Conservation (phyloP, 2,329 filamentous ascomycete species). For the Microascus cirrosus region DNA sequence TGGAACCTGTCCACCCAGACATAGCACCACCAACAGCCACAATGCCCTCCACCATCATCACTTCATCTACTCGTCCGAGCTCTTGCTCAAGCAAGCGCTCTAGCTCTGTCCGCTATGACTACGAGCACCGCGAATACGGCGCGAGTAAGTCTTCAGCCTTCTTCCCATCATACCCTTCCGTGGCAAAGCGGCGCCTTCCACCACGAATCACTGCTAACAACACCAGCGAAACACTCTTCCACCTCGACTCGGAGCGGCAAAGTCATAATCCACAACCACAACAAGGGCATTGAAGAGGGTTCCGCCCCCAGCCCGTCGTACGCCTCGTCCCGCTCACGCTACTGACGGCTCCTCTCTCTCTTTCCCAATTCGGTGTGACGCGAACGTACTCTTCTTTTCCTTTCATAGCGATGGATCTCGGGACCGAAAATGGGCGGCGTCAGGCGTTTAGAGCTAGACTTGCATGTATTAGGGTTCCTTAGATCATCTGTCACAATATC, state of each 20-base stretch:
- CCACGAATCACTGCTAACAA: slow-evolving; percentile 9
- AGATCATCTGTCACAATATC: not conserved
- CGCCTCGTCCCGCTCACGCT: slow-evolving; percentile 5
- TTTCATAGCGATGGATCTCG: not conserved
- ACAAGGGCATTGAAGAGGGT: slow-evolving; percentile 16
- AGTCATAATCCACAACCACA: slow-evolving; percentile 20
- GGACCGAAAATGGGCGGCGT: not conserved
- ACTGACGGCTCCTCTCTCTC: not conserved
- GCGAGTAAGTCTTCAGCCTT: slow-evolving; percentile 14
- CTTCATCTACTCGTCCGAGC: slow-evolving; percentile 13
- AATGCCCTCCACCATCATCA: slow-evolving; percentile 16
- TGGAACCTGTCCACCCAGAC: slow-evolving; percentile 5
- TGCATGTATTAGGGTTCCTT: not conserved
- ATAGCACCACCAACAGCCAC: slow-evolving; percentile 19
- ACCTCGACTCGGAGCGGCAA: slow-evolving; percentile 12
- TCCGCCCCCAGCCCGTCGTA: slow-evolving; percentile 16
- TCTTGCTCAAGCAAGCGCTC: slow-evolving; percentile 13
- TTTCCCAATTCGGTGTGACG: not conserved
- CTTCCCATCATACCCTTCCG: slow-evolving; percentile 1
- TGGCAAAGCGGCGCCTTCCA: not conserved
- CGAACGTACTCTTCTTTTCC: not conserved
- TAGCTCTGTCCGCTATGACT: slow-evolving; percentile 9
- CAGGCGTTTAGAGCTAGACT: not conserved
- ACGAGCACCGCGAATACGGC: slow-evolving; percentile 18
- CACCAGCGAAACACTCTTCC: slow-evolving; percentile 14